phyloP scores from a whole-genome alignment of 2,329 filamentous ascomycete species.

The Aspergillus quadricinctus region DNA sequence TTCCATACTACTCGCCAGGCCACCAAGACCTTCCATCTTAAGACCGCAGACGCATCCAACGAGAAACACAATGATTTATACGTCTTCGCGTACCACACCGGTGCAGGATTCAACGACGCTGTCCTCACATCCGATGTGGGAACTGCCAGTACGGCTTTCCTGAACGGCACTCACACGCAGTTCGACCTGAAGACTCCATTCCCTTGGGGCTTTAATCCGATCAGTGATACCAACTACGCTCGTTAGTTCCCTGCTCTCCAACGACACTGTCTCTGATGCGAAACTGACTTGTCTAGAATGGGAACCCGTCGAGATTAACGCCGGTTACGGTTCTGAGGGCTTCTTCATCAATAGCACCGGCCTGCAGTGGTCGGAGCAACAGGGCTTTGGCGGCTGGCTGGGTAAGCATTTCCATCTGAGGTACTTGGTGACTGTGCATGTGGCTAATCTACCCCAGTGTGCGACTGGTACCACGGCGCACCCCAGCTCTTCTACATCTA shows the following conservation, averaged over 20 bases:
- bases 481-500: slow-evolving; percentile 39
- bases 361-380: slow-evolving; percentile 24
- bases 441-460: slow-evolving; percentile 23
- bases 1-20: slow-evolving; percentile 12
- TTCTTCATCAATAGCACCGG: slow-evolving; percentile 27
- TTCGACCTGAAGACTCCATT: slow-evolving; percentile 26
- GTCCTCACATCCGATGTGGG: slow-evolving; percentile 24
- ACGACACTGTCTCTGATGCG: not conserved
- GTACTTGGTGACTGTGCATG: not conserved
- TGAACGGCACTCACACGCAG: slow-evolving; percentile 32
- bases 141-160: slow-evolving; percentile 23
- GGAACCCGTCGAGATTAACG: slow-evolving; percentile 33
- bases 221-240: slow-evolving; percentile 28
- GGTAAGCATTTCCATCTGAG: slow-evolving; percentile 24
- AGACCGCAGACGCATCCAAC: slow-evolving; percentile 26
- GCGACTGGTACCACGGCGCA: slow-evolving; percentile 37
- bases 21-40: slow-evolving; percentile 30
- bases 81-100: slow-evolving; percentile 38
- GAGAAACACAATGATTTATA: slow-evolving; percentile 32
- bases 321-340: slow-evolving; percentile 24
- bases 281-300: slow-evolving; percentile 29
- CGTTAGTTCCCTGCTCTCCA: slow-evolving; percentile 22
- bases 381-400: slow-evolving; percentile 38
- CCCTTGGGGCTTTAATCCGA: slow-evolving; percentile 29
- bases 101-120: slow-evolving; percentile 37